Evolutionary conservation across 805 yeast genomes (phyloP).

Genomic region (Wickerhamomyces kurtzmanii): DNA sequence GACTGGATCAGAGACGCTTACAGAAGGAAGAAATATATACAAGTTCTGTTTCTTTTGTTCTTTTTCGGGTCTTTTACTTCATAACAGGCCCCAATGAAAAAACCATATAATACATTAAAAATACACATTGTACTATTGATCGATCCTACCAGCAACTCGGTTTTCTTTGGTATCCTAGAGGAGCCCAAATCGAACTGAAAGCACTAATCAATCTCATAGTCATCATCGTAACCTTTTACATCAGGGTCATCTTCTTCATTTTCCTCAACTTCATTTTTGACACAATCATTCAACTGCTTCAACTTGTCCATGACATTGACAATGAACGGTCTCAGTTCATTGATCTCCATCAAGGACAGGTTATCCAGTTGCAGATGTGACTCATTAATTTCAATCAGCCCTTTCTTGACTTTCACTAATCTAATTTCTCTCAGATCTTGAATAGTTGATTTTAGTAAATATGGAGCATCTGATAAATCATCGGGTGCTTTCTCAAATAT

Average conservation of each 20-base stretch:
- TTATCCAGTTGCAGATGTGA: conserved; percentile 78
- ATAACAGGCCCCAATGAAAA: too few species aligned
- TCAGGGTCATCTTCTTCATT: conserved; percentile 5
- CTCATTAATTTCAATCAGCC: conserved; percentile 70
- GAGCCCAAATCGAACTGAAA: too few species aligned
- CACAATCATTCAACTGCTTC: conserved; percentile 38
- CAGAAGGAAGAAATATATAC: too few species aligned
- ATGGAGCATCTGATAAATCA: conserved; percentile 67
- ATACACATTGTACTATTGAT: too few species aligned
- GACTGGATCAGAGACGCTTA: too few species aligned
- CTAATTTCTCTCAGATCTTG: conserved; percentile 85
- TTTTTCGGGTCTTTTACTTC: too few species aligned
- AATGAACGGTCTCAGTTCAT: conserved; percentile 79
- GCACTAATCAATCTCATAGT: too few species aligned
- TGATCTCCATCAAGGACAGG: conserved; percentile 74
- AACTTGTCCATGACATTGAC: conserved; percentile 74
- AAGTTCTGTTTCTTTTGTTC: too few species aligned
- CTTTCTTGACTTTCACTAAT: conserved; percentile 70
- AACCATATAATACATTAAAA: too few species aligned
- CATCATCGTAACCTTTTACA: conserved; percentile 4
- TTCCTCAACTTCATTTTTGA: conserved; percentile 8
- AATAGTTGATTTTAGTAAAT: conserved; percentile 55
- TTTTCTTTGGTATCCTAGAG: too few species aligned
- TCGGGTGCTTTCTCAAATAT: conserved; percentile 62
- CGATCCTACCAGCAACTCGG: too few species aligned